Evolutionary conservation across 2,329 filamentous ascomycete species (phyloP).

Genomic region (Fusarium nematophilum): DNA sequence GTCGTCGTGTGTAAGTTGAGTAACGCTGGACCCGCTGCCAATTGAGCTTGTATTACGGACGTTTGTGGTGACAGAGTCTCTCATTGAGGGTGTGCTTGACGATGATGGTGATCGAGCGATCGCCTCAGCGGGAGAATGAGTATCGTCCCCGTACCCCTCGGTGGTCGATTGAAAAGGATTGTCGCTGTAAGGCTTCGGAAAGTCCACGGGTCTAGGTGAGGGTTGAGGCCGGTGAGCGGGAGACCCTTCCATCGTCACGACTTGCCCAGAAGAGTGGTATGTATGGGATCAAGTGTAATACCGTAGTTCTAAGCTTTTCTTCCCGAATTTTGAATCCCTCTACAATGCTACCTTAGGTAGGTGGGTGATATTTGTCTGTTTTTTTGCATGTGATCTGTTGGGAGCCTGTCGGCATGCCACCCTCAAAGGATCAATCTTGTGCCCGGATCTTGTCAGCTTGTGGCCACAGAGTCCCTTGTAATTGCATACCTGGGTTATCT

Average conservation of each 20-base stretch:
- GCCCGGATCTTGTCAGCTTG: no score
- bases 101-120: conserved; percentile 24
- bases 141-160: conserved; percentile 18
- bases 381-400: no score
- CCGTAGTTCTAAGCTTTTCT: not conserved
- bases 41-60: conserved; percentile 16
- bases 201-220: not conserved
- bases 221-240: not conserved
- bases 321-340: no score
- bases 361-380: no score
- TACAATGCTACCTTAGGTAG: no score
- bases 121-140: conserved; percentile 12
- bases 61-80: conserved; percentile 15
- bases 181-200: not conserved
- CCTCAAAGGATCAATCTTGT: no score
- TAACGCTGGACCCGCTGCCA: conserved; percentile 32
- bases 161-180: conserved; percentile 6
- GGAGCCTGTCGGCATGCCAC: no score
- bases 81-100: conserved; percentile 29
- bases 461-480: no score
- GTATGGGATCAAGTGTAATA: not conserved
- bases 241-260: conserved; percentile 16
- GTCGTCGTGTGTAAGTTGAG: conserved; percentile 28
- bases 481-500: no score
- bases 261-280: not conserved